Evolutionary conservation across 257 asterid species (phyloP).

Genomic region (Solanum rostratum): DNA sequence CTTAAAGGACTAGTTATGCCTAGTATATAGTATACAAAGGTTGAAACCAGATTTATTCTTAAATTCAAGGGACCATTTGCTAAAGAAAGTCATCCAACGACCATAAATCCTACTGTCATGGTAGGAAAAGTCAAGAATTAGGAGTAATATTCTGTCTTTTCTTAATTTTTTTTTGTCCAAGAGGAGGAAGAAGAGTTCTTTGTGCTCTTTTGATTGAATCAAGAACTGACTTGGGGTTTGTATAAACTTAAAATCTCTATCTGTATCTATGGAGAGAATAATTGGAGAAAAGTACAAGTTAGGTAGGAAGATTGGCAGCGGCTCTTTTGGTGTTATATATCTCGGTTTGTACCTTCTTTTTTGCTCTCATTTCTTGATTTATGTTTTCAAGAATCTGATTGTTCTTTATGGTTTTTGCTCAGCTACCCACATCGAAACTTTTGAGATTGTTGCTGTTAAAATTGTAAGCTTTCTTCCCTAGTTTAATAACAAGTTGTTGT

Average conservation of each 20-base stretch:
- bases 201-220: not conserved
- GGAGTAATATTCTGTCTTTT: not conserved
- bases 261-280: slow-evolving; percentile 26
- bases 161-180: not conserved
- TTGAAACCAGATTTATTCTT: not conserved
- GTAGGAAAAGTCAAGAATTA: not conserved
- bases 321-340: slow-evolving; percentile 78
- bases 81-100: not conserved
- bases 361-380: not conserved
- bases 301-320: slow-evolving; percentile 80
- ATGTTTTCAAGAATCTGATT: not conserved
- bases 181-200: not conserved
- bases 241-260: not conserved
- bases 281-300: slow-evolving; percentile 80
- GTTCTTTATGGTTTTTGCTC: slow-evolving; percentile 7
- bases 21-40: not conserved
- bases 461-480: slow-evolving; percentile 45
- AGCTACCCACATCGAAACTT: slow-evolving; percentile 87
- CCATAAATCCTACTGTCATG: not conserved
- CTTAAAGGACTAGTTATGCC: not conserved
- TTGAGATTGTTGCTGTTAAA: slow-evolving; percentile 88
- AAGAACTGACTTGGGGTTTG: not conserved
- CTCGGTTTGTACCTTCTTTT: slow-evolving; percentile 31
- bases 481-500: not conserved
- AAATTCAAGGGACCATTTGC: not conserved